Conservation (phyloP, 2,329 filamentous ascomycete genomes). For the Pseudodiploospora longispora region DNA sequence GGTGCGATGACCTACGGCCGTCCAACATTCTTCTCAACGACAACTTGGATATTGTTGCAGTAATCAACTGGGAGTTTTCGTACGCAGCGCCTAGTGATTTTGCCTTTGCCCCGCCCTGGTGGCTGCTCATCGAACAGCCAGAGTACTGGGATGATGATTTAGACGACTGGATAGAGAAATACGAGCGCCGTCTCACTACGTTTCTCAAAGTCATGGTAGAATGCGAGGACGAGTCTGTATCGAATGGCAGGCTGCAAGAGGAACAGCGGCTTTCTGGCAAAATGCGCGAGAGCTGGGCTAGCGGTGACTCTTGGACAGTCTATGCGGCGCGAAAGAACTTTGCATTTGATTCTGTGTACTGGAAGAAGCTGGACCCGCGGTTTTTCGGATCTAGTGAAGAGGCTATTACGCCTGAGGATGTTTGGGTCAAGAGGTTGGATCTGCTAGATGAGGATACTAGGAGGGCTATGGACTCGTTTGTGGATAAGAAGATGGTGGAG, state of each 20-base stretch:
- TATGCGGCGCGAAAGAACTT: conserved; percentile 28
- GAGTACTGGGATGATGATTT: conserved; percentile 25
- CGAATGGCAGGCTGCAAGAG: background rate
- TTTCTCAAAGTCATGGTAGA: conserved; percentile 24
- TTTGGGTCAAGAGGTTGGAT: conserved; percentile 11
- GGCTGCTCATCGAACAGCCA: conserved; percentile 24
- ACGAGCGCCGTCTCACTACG: conserved; percentile 22
- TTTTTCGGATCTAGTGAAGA: conserved; percentile 19
- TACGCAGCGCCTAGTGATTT: conserved; percentile 25
- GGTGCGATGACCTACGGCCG: conserved; percentile 18
- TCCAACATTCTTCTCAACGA: conserved; percentile 25
- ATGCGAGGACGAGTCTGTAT: background rate
- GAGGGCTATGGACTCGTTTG: conserved; percentile 15
- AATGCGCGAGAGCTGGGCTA: conserved; percentile 30
- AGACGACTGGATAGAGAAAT: conserved; percentile 20
- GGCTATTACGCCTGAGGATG: conserved; percentile 1
- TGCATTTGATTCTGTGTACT: conserved; percentile 29
- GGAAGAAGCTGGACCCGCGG: conserved; percentile 24
- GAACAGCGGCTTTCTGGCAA: conserved; percentile 15
- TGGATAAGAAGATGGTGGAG: conserved; percentile 6
- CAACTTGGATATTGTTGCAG: conserved; percentile 18
- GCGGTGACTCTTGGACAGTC: conserved; percentile 21
- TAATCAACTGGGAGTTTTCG: conserved; percentile 35
- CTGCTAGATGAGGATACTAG: conserved; percentile 13
- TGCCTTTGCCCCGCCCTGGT: conserved; percentile 31